phyloP scores from a whole-genome alignment of 2,329 filamentous ascomycete genomes.

The Arthrinium phaeospermum region DNA sequence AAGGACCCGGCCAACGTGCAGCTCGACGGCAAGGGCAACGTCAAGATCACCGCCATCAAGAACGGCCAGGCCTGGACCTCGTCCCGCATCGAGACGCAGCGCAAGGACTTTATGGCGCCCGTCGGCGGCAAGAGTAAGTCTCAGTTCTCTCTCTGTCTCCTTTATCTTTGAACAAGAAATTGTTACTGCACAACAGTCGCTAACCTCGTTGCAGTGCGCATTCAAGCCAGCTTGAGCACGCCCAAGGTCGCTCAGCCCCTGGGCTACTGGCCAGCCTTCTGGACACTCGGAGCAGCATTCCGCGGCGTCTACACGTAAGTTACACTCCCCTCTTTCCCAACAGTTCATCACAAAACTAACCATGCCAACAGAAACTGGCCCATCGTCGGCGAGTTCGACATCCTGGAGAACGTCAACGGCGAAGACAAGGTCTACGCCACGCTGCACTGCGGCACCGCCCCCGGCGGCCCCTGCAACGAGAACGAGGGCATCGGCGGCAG shows the following conservation, averaged over 20 bases:
- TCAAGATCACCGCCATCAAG: conserved; percentile 45
- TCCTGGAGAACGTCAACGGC: conserved; percentile 39
- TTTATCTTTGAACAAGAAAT: too few relatives aligned
- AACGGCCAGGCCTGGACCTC: conserved; percentile 46
- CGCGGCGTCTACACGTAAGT: conserved; percentile 39
- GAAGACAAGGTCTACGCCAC: conserved; percentile 29
- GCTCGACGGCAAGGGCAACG: conserved; percentile 43
- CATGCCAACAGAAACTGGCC: conserved; percentile 35
- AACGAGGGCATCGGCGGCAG: conserved; percentile 31
- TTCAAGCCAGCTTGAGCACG: conserved; percentile 22
- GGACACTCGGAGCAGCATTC: conserved; percentile 47
- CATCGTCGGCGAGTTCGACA: conserved; percentile 36
- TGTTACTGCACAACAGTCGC: not conserved
- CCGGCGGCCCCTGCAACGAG: conserved; percentile 39
- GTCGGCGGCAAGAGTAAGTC: conserved; percentile 35
- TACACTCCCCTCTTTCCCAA: not conserved
- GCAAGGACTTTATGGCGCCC: conserved; percentile 42
- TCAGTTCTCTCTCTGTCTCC: not conserved
- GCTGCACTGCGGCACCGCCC: conserved; percentile 37
- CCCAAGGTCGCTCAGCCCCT: conserved; percentile 22
- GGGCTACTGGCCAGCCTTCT: conserved; percentile 52
- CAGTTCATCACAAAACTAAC: too few relatives aligned
- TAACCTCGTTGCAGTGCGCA: conserved; percentile 19
- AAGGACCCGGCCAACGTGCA: conserved; percentile 45
- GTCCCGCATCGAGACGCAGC: conserved; percentile 47